Base-by-base conservation (phyloP, 1,284 basidiomycete genomes). In the Hypsizygus ulmarius region DNA sequence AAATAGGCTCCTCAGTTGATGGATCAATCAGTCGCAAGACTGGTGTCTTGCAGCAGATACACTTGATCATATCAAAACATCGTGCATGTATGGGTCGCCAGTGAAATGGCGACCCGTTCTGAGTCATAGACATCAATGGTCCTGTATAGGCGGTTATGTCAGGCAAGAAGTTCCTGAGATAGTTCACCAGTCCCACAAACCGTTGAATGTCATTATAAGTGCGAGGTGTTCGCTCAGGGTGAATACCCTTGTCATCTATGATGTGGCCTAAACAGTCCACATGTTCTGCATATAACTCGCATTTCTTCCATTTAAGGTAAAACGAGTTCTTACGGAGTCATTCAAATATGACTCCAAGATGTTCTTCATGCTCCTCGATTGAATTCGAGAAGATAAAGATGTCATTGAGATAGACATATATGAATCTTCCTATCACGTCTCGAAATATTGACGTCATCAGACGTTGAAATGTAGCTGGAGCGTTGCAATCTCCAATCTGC, bases 181-280 rank as follows among this genome's bases (percentile, higher is more conserved):
- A 76, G 16, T 73, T 60, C 0, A 74, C 61, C 0, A 71, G 53
- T 0, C 71, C 73, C 0, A 75, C 43, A 37, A 75, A 75, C 10
- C 59, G 47, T 38, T 69, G 68, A 0, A 77, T 57, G n/a, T 72
- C 66, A n/a, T 70, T 60, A 30, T 63, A 66, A 8, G 55, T 59
- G 0, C 58, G 43, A 0, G 69, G 72, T 2, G 40, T 49, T 29
- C 54, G 27, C 71, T 66, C 62, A 9, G 58, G 54, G 18, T 56
- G 53, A 5, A 65, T 53, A 0, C 65, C 65, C 1, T 52, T 27
- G 14, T 63, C 47, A 18, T 63, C 55, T 4, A 69, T 65, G 0
- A 63, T 47, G 38, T 68, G 61, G 1, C 67, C 65, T 0, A 69
- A 54, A 43, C 65, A 66, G 15, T 67, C 59, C 1, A 70, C 37